Percentiles rank a stretch among this genome's conserved stretches.
These are phyloP conservation scores for Debaryomyces subglobosus DNA, from an alignment of 1,139 yeast species.

Conservation along the genomic window DNA sequence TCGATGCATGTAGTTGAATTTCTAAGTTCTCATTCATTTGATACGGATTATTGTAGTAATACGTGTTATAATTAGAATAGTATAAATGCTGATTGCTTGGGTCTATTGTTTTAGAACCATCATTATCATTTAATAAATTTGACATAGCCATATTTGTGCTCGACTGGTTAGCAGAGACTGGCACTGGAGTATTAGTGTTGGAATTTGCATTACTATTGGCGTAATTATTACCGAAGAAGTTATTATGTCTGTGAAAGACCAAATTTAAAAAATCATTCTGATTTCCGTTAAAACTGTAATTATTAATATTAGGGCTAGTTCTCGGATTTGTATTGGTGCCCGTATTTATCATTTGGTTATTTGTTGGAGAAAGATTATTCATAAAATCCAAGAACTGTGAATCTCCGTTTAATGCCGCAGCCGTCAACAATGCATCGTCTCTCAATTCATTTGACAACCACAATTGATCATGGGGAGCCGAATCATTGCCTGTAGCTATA, in stretches of 20 bases:
- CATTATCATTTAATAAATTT: slow-evolving; percentile 26
- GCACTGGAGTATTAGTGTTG: slow-evolving; percentile 10
- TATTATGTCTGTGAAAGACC: slow-evolving; percentile 51
- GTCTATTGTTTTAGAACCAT: slow-evolving; percentile 27
- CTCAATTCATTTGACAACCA: slow-evolving; percentile 74
- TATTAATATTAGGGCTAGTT: slow-evolving; percentile 3
- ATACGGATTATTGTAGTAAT: slow-evolving; percentile 48
- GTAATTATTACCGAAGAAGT: slow-evolving; percentile 8
- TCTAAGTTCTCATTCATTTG: slow-evolving; percentile 46
- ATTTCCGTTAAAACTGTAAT: slow-evolving; percentile 16
- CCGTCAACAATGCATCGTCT: slow-evolving; percentile 73
- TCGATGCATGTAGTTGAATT: slow-evolving; percentile 48
- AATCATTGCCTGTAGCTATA: slow-evolving; percentile 8
- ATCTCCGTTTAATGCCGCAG: slow-evolving; percentile 71
- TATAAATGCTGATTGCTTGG: slow-evolving; percentile 42
- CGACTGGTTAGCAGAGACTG: slow-evolving; percentile 9
- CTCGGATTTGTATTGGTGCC: slow-evolving; percentile 2
- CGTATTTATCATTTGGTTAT: slow-evolving; percentile 15
- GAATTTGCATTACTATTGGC: slow-evolving; percentile 4
- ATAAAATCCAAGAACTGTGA: slow-evolving; percentile 59
- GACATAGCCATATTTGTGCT: slow-evolving; percentile 25
- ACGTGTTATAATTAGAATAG: slow-evolving; percentile 46
- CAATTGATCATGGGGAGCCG: slow-evolving; percentile 38
- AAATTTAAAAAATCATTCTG: slow-evolving; percentile 51
- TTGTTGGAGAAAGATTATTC: slow-evolving; percentile 32